phyloP scores from a whole-genome alignment of 768 basidiomycete species.

The Fibroporia radiculosa region DNA sequence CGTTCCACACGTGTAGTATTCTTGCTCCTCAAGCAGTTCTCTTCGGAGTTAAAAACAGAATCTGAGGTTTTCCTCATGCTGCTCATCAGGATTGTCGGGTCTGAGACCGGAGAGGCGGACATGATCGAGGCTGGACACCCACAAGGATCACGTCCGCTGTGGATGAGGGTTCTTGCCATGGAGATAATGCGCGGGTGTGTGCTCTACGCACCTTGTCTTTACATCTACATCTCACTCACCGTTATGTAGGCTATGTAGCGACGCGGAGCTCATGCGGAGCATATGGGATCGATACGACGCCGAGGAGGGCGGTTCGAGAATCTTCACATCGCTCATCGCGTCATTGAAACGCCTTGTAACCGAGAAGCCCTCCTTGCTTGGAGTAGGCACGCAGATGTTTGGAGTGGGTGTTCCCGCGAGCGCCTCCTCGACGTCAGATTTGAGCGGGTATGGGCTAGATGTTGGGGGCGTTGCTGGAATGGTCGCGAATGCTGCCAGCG shows the following conservation, averaged over 20 bases:
- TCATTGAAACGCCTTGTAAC: constrained; percentile 82
- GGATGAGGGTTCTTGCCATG: constrained; percentile 89
- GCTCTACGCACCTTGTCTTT: not conserved
- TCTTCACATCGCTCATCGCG: constrained; percentile 72
- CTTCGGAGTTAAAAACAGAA: constrained; percentile 70
- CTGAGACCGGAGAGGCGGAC: constrained; percentile 33
- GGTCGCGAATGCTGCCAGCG: constrained; percentile 76
- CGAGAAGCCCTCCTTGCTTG: constrained; percentile 81
- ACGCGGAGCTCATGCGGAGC: constrained; percentile 68
- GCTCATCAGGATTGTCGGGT: constrained; percentile 55
- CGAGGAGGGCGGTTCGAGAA: constrained; percentile 48
- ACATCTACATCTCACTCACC: not conserved
- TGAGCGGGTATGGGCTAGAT: constrained; percentile 50
- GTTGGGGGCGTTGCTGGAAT: constrained; percentile 70
- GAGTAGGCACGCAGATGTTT: constrained; percentile 70
- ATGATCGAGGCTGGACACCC: constrained; percentile 15
- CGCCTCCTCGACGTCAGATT: constrained; percentile 24
- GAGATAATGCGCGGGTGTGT: constrained; percentile 83
- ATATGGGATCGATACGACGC: constrained; percentile 78
- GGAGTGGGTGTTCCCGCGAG: constrained; percentile 59
- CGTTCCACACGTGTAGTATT: constrained; percentile 93
- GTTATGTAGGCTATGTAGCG: constrained; percentile 56
- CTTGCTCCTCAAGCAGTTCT: constrained; percentile 87
- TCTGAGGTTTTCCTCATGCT: constrained; percentile 80
- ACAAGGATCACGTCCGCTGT: constrained; percentile 44